phyloP scores from a whole-genome alignment of 2,329 filamentous ascomycete species.

The Dactylonectria macrodidyma region DNA sequence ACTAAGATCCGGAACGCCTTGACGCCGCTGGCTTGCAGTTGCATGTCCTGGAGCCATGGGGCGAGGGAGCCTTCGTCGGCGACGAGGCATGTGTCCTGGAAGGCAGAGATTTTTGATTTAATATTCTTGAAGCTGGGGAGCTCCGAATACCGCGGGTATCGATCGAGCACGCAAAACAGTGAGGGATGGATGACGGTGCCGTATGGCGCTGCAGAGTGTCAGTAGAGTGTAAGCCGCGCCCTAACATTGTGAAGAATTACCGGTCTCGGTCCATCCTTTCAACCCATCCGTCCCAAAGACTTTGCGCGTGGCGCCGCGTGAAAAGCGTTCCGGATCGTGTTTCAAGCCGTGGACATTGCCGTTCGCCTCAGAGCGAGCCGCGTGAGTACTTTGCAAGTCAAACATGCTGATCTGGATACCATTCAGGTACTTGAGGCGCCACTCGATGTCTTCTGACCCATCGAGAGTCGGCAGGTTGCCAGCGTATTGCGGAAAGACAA shows the following conservation, averaged over 20 bases:
- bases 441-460: slow-evolving; percentile 46
- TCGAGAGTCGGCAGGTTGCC: slow-evolving; percentile 40
- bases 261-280: slow-evolving; percentile 36
- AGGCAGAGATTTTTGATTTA: slow-evolving; percentile 40
- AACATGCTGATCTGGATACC: slow-evolving; percentile 44
- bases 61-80: slow-evolving; percentile 29
- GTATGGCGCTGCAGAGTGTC: slow-evolving; percentile 17
- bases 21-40: slow-evolving; percentile 43
- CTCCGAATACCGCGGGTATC: slow-evolving; percentile 42
- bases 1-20: slow-evolving; percentile 46
- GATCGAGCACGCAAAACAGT: slow-evolving; percentile 43
- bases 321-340: slow-evolving; percentile 37
- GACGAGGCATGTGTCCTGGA: slow-evolving; percentile 38
- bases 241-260: slow-evolving; percentile 8
- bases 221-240: neutral
- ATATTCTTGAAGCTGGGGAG: slow-evolving; percentile 35
- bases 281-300: slow-evolving; percentile 31
- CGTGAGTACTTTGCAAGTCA: slow-evolving; percentile 42
- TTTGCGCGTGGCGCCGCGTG: slow-evolving; percentile 34
- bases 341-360: slow-evolving; percentile 36
- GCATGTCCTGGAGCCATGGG: slow-evolving; percentile 43
- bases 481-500: slow-evolving; percentile 44
- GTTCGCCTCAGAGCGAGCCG: slow-evolving; percentile 15
- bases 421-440: slow-evolving; percentile 40
- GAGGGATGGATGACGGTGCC: slow-evolving; percentile 45